A percentile compares a stretch with the other conserved stretches of the same genome.
These are phyloP conservation scores for Coemansia sp. DNA, from an alignment of 192 early-diverging fungal genomes.

Conservation along the genomic window DNA sequence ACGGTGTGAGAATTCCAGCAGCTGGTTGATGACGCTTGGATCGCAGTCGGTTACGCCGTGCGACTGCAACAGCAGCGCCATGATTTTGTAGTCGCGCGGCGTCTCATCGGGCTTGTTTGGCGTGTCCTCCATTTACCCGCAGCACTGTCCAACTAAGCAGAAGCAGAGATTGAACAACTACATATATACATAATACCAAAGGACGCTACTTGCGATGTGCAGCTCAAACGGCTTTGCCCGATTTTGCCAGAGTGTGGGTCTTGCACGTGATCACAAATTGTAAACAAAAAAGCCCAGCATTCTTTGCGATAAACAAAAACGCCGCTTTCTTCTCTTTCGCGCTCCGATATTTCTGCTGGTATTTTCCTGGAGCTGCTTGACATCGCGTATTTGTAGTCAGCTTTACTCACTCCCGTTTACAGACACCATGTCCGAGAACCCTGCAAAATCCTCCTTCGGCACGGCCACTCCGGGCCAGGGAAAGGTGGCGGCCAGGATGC, in stretches of 20 bases:
- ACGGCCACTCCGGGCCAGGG: slow-evolving; percentile 4
- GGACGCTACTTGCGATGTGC: too few species aligned
- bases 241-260: neutral
- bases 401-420: too few species aligned
- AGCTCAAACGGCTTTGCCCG: too few species aligned
- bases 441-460: slow-evolving; percentile 18
- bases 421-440: slow-evolving; percentile 11
- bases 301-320: too few species aligned
- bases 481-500: slow-evolving; percentile 1
- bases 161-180: too few species aligned
- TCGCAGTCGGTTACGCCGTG: slow-evolving; percentile 86
- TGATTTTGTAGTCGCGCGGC: slow-evolving; percentile 68
- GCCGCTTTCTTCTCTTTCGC: neutral
- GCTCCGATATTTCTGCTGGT: too few species aligned
- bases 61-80: slow-evolving; percentile 79
- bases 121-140: slow-evolving; percentile 47
- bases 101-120: slow-evolving; percentile 48
- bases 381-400: too few species aligned
- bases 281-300: too few species aligned
- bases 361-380: too few species aligned
- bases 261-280: too few species aligned
- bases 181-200: too few species aligned
- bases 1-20: slow-evolving; percentile 90
- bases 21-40: slow-evolving; percentile 82
- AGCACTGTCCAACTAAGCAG: too few species aligned